Conservation (phyloP, 306 rosid genomes). For the Prunus mira region DNA sequence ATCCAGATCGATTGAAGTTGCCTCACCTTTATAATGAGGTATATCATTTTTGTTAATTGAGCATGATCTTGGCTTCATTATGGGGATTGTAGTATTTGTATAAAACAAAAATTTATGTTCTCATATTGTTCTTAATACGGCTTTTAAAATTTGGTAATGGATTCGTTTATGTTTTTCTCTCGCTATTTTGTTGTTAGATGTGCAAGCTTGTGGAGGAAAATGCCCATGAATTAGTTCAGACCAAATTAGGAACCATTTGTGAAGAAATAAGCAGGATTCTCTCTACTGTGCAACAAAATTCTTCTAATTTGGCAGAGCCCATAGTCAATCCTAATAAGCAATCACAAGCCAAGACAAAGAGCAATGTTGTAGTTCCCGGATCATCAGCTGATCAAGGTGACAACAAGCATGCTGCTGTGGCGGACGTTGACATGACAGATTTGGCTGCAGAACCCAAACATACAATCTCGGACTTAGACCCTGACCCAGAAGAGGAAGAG, state of each 20-base stretch:
- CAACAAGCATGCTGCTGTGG: slow-evolving; percentile 27
- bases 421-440: slow-evolving; percentile 27
- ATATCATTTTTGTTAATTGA: slow-evolving; percentile 6
- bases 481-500: neutral
- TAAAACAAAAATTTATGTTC: no score
- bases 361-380: slow-evolving; percentile 16
- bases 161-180: neutral
- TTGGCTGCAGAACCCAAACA: slow-evolving; percentile 30
- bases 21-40: slow-evolving; percentile 83
- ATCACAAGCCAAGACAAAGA: slow-evolving; percentile 23
- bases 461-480: slow-evolving; percentile 9
- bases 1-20: slow-evolving; percentile 62
- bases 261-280: slow-evolving; percentile 54
- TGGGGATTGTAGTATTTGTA: neutral
- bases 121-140: no score
- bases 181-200: slow-evolving; percentile 51
- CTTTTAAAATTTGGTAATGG: neutral
- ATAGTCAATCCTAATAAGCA: slow-evolving; percentile 6
- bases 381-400: slow-evolving; percentile 33
- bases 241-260: slow-evolving; percentile 49
- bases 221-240: slow-evolving; percentile 30
- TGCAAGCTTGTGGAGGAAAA: slow-evolving; percentile 64
- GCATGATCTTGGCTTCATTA: neutral
- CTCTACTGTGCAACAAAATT: slow-evolving; percentile 29
- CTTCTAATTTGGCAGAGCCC: slow-evolving; percentile 22